These are phyloP conservation scores for Termitomyces bulborhizus DNA, from an alignment of 768 basidiomycete genomes.

Conservation along the genomic window DNA sequence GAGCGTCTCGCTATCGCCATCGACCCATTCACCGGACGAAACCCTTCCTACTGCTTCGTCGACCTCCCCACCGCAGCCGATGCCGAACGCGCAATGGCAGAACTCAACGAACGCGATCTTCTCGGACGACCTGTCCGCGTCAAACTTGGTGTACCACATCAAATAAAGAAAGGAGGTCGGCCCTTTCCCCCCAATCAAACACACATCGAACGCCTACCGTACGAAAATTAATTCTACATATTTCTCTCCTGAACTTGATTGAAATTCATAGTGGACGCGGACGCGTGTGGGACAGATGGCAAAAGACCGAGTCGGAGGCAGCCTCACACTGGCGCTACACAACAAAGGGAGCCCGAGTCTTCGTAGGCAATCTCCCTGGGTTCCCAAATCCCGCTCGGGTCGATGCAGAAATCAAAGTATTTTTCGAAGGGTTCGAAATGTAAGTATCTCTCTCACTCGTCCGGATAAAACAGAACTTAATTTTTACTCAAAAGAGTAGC, in stretches of 20 bases:
- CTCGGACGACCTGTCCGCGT: background rate
- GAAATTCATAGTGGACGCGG: background rate
- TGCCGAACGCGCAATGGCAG: background rate
- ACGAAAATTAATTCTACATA: background rate
- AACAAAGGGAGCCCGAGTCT: background rate
- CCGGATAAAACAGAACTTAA: too few relatives aligned
- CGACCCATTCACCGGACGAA: constrained; percentile 3
- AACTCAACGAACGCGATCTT: background rate
- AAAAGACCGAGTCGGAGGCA: background rate
- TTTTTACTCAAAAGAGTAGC: background rate
- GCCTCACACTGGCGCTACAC: background rate
- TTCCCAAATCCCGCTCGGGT: constrained; percentile 1
- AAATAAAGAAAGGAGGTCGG: background rate
- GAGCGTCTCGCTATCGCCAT: background rate
- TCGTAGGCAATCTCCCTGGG: constrained; percentile 1
- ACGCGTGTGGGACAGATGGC: background rate
- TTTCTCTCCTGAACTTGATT: background rate
- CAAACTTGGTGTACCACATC: background rate
- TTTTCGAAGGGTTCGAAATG: constrained; percentile 2
- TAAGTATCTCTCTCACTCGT: background rate
- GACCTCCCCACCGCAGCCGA: background rate
- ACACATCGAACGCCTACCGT: background rate
- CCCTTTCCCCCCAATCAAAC: background rate
- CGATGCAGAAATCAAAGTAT: constrained; percentile 3
- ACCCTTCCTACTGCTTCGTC: constrained; percentile 4